Evolutionary conservation across 352 stramenopile species (phyloP), one percentile per base, ranked within the genome.

Genomic region (Globisporangium canariense): DNA sequence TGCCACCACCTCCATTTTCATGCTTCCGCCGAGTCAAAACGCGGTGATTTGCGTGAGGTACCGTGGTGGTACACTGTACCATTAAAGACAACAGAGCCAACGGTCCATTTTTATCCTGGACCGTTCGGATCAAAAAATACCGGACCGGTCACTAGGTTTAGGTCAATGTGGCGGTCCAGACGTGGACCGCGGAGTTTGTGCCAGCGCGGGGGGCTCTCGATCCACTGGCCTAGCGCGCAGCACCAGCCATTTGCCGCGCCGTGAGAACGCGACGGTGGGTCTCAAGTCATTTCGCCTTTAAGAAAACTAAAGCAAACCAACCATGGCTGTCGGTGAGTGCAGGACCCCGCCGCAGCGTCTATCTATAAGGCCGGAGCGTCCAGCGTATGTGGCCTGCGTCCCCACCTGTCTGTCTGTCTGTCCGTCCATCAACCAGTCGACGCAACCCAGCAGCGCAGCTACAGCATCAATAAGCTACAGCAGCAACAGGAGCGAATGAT

Each of bases 261-360:
- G 43, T 55, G 49, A 54, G 65, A 54, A 58, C 60, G 18, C 62
- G 62, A 56, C 63, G 50, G 41, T 60, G 45, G 41, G 34, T 75
- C 58, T 64, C 56, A 54, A 69, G 62, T 84, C 83, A 93, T 91
- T 94, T 92, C 85, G 83, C 83, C 85, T 92, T 94, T 91, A 90
- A 74, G 76, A 89, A 89, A 79, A 77, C 64, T 64, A 81, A 90
- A 88, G 78, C 81, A 77, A 88, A 86, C 56, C 64, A 84, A 91
- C 77, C 81, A 94, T 94, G 83, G 83, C 83, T 89, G 81, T 91
- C 77, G 83, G 83, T 91, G 74, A 78, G 83, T 91, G 53, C 41
- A 63, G 25, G 43, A 34, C 28, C 10, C 52, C 41, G 28, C 55
- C 34, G 50, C 28, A 55, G 51, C 46, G 50, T 8, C 40, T 46